phyloP scores from a whole-genome alignment of 78 protist species.

The Monocercomonoides exilis region DNA sequence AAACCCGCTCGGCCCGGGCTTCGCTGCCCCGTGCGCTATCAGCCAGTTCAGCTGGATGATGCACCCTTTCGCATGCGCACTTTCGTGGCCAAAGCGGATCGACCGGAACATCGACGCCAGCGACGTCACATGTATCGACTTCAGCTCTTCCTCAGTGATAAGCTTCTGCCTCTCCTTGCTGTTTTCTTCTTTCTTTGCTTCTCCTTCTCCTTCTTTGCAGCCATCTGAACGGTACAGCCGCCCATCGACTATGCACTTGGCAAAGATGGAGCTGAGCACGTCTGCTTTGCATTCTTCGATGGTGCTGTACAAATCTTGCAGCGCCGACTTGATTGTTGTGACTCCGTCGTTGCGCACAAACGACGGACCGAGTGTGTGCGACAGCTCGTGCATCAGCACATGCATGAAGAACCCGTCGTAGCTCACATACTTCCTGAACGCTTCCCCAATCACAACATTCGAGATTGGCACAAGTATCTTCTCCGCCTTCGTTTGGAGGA shows the following conservation, averaged over 20 bases:
- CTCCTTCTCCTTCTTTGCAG: neutral
- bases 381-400: conserved; percentile 28
- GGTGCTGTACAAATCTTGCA: conserved; percentile 13
- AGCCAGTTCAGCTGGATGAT: conserved; percentile 34
- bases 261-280: neutral
- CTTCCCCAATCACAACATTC: neutral
- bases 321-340: neutral
- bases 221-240: no score
- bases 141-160: neutral
- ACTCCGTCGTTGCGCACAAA: neutral
- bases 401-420: conserved; percentile 44
- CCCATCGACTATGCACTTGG: neutral
- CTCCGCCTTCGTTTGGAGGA: conserved; percentile 26
- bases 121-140: neutral
- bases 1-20: neutral
- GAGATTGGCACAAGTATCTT: conserved; percentile 14
- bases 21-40: conserved; percentile 12
- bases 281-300: conserved; percentile 30
- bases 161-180: neutral
- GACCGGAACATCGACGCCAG: conserved; percentile 36
- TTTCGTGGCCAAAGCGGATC: conserved; percentile 35
- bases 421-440: conserved; percentile 21
- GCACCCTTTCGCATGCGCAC: conserved; percentile 42
- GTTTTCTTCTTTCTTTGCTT: no score
- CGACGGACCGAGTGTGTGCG: conserved; percentile 26